These are phyloP conservation scores for Naganishia albida DNA, from an alignment of 1,284 basidiomycete genomes.

Conservation along the genomic window DNA sequence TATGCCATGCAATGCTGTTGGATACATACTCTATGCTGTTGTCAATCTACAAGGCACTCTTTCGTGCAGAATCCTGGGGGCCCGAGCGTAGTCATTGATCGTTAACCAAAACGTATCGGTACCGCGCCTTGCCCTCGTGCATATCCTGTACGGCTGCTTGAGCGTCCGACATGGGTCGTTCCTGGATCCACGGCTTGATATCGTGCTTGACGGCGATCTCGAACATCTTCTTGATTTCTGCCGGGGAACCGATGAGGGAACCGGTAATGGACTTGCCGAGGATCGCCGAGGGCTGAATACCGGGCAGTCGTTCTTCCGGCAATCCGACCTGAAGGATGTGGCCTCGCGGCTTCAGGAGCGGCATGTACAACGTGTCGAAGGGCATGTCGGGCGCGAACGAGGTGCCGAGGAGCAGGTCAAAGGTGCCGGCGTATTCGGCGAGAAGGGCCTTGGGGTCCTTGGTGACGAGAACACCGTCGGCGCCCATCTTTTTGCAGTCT, in stretches of 20 bases:
- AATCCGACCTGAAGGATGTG: constrained; percentile 46
- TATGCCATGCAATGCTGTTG: not conserved
- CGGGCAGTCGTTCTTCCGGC: constrained; percentile 45
- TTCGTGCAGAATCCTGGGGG: constrained; percentile 22
- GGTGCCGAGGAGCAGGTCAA: constrained; percentile 52
- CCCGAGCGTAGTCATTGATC: constrained; percentile 30
- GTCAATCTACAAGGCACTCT: constrained; percentile 15
- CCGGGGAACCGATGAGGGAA: constrained; percentile 51
- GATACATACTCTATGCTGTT: not conserved
- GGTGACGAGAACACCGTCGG: constrained; percentile 46
- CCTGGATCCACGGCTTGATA: constrained; percentile 41
- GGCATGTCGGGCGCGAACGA: constrained; percentile 49
- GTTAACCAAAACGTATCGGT: constrained; percentile 52
- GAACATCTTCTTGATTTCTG: constrained; percentile 51
- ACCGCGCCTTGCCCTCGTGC: constrained; percentile 53
- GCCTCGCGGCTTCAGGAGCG: constrained; percentile 36
- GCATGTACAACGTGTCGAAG: constrained; percentile 41
- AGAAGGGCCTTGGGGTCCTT: constrained; percentile 31
- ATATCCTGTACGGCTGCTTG: constrained; percentile 54
- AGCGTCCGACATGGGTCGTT: constrained; percentile 35
- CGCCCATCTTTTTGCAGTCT: constrained; percentile 53
- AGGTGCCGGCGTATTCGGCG: constrained; percentile 38
- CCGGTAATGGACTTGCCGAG: constrained; percentile 42
- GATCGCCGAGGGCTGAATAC: constrained; percentile 29
- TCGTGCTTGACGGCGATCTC: constrained; percentile 45